Evolutionary conservation across 1,284 basidiomycete species (phyloP).

Genomic region (Ganoderma resinaceum): DNA sequence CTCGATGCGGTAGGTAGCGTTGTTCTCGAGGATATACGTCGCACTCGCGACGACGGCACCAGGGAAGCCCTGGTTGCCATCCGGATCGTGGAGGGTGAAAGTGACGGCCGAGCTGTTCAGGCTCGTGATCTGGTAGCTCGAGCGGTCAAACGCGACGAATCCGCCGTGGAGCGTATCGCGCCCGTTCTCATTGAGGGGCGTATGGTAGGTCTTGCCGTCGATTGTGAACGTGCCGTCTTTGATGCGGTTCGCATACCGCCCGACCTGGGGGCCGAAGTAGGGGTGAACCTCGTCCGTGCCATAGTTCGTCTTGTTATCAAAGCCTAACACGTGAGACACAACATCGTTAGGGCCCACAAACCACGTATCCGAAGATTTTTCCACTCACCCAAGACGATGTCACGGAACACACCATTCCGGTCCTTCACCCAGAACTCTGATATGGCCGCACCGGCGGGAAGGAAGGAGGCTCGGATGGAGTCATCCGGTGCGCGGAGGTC

Average conservation of each 20-base stretch:
- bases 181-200: constrained; percentile 56
- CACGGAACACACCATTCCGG: constrained; percentile 47
- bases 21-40: constrained; percentile 56
- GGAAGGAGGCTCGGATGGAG: constrained; percentile 59
- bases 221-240: constrained; percentile 64
- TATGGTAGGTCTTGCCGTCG: constrained; percentile 57
- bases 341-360: background rate
- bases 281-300: constrained; percentile 49
- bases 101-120: constrained; percentile 52
- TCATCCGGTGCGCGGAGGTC: constrained; percentile 57
- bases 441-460: constrained; percentile 57
- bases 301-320: constrained; percentile 38
- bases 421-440: constrained; percentile 61
- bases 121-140: constrained; percentile 56
- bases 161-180: constrained; percentile 58
- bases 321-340: constrained; percentile 1
- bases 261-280: constrained; percentile 56
- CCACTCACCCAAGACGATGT: background rate
- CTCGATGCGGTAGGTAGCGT: constrained; percentile 36
- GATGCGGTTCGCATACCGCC: constrained; percentile 60
- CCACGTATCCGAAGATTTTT: no score
- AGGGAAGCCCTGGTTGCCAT: constrained; percentile 60
- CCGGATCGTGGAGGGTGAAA: constrained; percentile 54
- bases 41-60: constrained; percentile 56
- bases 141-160: constrained; percentile 58